Conservation (phyloP, 192 early-diverging fungal species). For the Backusella luteola region DNA sequence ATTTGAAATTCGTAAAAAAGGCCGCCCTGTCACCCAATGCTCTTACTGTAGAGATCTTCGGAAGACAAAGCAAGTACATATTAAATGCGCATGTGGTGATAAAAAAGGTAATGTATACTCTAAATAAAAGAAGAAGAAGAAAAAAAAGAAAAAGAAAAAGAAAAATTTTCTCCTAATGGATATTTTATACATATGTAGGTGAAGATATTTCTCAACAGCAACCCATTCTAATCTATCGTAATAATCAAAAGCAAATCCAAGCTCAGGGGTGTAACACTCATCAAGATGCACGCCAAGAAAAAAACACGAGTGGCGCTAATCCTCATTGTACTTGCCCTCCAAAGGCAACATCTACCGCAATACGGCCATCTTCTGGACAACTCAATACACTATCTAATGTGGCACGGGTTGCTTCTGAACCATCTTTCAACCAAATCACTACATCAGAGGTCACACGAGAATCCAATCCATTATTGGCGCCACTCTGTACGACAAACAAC, state of each 20-base stretch:
- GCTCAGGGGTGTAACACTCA: background rate
- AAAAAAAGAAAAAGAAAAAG: background rate
- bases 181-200: background rate
- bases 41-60: slow-evolving; percentile 60
- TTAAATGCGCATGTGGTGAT: slow-evolving; percentile 59
- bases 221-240: background rate
- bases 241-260: slow-evolving; percentile 4
- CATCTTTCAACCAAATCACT: background rate
- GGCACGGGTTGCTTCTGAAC: background rate
- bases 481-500: slow-evolving; percentile 4
- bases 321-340: slow-evolving; percentile 3
- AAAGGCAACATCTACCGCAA: background rate
- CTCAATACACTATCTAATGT: background rate
- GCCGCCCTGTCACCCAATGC: slow-evolving; percentile 66
- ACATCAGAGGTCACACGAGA: slow-evolving; percentile 6
- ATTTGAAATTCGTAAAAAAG: slow-evolving; percentile 63
- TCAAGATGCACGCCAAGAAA: slow-evolving; percentile 9
- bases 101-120: slow-evolving; percentile 14
- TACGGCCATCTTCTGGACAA: background rate
- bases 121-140: background rate
- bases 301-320: background rate
- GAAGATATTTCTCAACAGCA: background rate
- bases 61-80: slow-evolving; percentile 59
- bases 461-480: background rate
- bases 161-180: background rate